A percentile compares a stretch with the other conserved stretches of the same genome.
Evolutionary conservation across 225 moss, liverwort and hornwort species (phyloP).

Genomic region (Thuidium tamariscinum): DNA sequence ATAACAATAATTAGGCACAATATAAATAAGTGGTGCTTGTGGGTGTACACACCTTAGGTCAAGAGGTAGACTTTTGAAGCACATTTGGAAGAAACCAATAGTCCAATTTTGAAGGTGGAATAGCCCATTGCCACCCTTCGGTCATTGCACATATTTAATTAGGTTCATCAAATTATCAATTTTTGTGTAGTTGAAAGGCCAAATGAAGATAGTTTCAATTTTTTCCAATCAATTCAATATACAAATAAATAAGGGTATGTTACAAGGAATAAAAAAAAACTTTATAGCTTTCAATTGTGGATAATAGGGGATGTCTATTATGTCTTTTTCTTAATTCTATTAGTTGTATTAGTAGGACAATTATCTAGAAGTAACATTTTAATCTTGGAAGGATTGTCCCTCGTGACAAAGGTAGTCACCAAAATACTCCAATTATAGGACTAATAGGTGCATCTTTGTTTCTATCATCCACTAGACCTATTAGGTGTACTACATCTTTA

Average conservation of each 20-base stretch:
- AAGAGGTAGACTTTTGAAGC: not conserved
- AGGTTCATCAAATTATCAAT: not conserved
- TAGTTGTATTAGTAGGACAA: not conserved
- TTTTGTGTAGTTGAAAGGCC: not conserved
- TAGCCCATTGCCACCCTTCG: not conserved
- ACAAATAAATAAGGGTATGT: too few species aligned
- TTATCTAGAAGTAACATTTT: not conserved
- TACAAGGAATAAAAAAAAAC: not conserved
- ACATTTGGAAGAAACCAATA: not conserved
- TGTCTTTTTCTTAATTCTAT: not conserved
- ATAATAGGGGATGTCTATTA: not conserved
- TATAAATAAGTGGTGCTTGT: too few species aligned
- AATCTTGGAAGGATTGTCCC: accelerated
- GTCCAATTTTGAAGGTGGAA: not conserved
- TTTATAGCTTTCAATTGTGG: not conserved
- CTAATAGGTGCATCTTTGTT: not conserved
- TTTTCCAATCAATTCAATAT: not conserved
- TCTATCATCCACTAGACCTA: not conserved
- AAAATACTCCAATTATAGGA: not conserved
- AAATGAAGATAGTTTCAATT: not conserved
- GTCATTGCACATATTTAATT: not conserved
- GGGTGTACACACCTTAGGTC: too few species aligned
- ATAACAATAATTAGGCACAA: too few species aligned
- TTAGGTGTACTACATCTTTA: accelerated
- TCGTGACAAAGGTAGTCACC: not conserved